Evolutionary conservation across 306 rosid genomes (phyloP), one percentile per base, ranked within the genome.

Genomic region (Arachis hypogaea): DNA sequence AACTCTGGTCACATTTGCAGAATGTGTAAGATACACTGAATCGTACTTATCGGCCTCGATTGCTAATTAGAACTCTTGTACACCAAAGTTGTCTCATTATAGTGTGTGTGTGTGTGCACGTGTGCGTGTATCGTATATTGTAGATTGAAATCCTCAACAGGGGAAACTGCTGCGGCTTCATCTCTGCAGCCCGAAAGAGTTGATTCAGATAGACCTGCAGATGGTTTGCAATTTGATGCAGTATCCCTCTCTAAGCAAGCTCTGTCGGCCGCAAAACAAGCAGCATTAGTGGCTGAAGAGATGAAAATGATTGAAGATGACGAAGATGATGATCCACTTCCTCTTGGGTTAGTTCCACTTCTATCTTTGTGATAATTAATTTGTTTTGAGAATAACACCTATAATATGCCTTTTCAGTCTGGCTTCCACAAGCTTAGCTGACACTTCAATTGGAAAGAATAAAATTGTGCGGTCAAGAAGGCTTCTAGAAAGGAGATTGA

Each of bases 181-280:
- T 56, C 78, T 55, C 44, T 41, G 46, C 83, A 71, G 60, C 63
- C 78, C 59, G n/a, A 42, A n/a, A 38, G 72, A 5, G 4, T 67
- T 69, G 84, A 63, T 66, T 28, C 72, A 7, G 74, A 70, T 66
- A 63, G 73, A 57, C 75, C 81, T 63, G 73, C 65, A 46, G 85
- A 81, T 50, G 81, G 49, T 14, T 83, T 83, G 46, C 83, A 67
- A 4, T 60, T 66, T 54, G 69, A 81, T 33, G 88, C 73, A 12
- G 68, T 91, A 77, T 59, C 84, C 38, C 90, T 91, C 58, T 97
- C 98, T 49, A 84, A 85, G 87, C 78, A 77, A 81, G 94, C 96
- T 46, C 76, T 94, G 87, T 78, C 82, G 55, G 94, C 93, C 70
- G 91, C 97, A 55, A 81, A 81, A 73, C 85, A 88, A 80, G 96